Percentiles rank a stretch among this genome's conserved stretches.
These are phyloP conservation scores for Capniomyces stellatus DNA, from an alignment of 371 early-diverging fungal species.

Conservation along the genomic window DNA sequence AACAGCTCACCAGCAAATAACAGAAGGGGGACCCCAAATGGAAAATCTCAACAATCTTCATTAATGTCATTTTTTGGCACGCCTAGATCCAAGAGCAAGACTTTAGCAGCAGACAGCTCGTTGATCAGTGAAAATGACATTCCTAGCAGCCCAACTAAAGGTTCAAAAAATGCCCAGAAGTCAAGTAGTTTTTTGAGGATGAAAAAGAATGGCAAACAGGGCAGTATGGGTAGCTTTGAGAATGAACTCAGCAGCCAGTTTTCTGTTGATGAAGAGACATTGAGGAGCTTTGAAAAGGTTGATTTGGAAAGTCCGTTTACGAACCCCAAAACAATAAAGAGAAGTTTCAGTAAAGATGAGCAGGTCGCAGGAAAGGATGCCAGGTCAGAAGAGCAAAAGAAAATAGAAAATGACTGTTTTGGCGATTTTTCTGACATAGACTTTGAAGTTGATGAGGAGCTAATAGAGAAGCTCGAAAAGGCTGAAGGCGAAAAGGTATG, in stretches of 20 bases:
- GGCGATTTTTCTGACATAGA: not conserved
- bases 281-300: not conserved
- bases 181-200: not conserved
- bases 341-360: not conserved
- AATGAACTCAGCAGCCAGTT: not conserved
- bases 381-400: not conserved
- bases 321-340: not conserved
- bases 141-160: not conserved
- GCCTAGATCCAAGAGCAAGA: not conserved
- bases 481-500: not conserved
- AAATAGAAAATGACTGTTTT: not conserved
- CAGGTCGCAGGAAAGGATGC: not conserved
- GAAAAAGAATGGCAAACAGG: not conserved
- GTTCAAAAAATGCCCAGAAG: too few relatives aligned
- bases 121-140: too few relatives aligned
- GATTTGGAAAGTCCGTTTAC: not conserved
- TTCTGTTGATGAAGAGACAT: not conserved
- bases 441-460: slow-evolving; percentile 2
- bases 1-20: too few relatives aligned
- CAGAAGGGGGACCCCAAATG: not conserved
- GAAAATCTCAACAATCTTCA: not conserved
- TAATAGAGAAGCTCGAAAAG: not conserved
- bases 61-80: slow-evolving; percentile 4
- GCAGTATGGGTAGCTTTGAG: not conserved
- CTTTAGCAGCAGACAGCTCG: too few relatives aligned